These are phyloP conservation scores for Ophiostoma piceae DNA, from an alignment of 2,329 filamentous ascomycete species.

Conservation along the genomic window DNA sequence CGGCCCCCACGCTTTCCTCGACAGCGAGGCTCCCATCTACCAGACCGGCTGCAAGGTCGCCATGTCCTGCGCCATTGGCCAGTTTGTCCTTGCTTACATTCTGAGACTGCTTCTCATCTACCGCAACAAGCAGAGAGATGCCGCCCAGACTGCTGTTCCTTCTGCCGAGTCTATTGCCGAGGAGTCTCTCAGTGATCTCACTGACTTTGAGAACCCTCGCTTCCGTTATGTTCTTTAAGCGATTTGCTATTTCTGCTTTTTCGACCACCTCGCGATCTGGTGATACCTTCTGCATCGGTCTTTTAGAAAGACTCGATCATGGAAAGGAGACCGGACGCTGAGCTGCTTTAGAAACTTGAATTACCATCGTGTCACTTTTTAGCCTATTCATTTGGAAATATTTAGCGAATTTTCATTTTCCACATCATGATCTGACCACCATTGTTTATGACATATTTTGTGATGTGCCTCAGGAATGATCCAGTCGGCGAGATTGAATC, in stretches of 20 bases:
- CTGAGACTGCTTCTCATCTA: neutral
- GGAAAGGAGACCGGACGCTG: neutral
- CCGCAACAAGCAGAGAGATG: slow-evolving; percentile 15
- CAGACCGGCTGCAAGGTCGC: slow-evolving; percentile 19
- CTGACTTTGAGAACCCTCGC: slow-evolving; percentile 16
- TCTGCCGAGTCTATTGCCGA: slow-evolving; percentile 2
- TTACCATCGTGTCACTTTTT: neutral
- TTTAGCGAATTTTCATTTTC: neutral
- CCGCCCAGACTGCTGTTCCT: neutral
- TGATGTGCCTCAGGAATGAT: neutral
- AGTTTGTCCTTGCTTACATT: slow-evolving; percentile 15
- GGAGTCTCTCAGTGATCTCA: slow-evolving; percentile 7
- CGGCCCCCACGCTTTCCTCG: slow-evolving; percentile 55
- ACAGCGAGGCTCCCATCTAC: slow-evolving; percentile 16
- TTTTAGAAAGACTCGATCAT: neutral
- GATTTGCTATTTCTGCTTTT: neutral
- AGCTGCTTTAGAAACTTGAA: neutral
- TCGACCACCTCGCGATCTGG: neutral
- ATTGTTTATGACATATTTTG: neutral
- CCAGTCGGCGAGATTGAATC: neutral
- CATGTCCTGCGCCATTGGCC: slow-evolving; percentile 16
- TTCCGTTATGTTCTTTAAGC: slow-evolving; percentile 15
- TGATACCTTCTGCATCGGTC: neutral
- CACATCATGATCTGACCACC: neutral
- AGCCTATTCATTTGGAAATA: slow-evolving; percentile 7